Evolutionary conservation across 164 flowering plant species (phyloP), one percentile per base, ranked within the genome.

Genomic region (Saururus chinensis): DNA sequence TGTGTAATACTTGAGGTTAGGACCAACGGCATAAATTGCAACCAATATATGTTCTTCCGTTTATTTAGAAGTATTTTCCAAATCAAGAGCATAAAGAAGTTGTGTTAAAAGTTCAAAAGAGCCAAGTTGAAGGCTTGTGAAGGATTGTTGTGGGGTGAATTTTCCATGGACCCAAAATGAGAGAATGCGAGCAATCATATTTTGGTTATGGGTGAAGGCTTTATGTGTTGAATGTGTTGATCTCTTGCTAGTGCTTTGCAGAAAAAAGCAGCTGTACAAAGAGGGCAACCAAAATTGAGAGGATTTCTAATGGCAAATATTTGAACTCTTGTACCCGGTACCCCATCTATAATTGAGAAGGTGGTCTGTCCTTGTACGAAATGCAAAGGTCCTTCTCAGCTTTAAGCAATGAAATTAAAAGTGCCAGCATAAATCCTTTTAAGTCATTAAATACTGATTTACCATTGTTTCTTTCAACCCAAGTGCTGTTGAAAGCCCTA

Each of bases 301-400:
- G 60, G 41, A 66, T 82, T 56, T 60, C 85, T 45, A 61, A 82
- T 41, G 57, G 60, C 41, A 66, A 63, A 59, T 61, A 57, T 59
- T 21, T 63, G 37, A 73, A 73, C 60, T 52, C 78, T 11, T 69
- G 70, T 55, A 77, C 67, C 26, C 87, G 92, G 92, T 97, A 93
- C 75, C 92, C 86, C 25, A 79, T 93, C 53, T 89, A 95, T 62
- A 90, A 89, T 75, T 90, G 92, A 56, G 89, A 84, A 51, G 97
- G 97, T 66, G 97, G 90, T 74, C 19, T 93, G 68, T 65, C 66
- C 20, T 73, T 93, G 55, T 95, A 88, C 67, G 88, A 93, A 60
- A 66, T 87, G 68, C 85, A 75, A 11, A 84, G 82, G 65, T 74
- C 73, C 63, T 84, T 81, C 25, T 25, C 60, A 6, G 41, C 12